Percentiles rank a stretch among this genome's conserved stretches.
These are phyloP conservation scores for Fusarium nurragi DNA, from an alignment of 2,329 filamentous ascomycete species.

Conservation along the genomic window DNA sequence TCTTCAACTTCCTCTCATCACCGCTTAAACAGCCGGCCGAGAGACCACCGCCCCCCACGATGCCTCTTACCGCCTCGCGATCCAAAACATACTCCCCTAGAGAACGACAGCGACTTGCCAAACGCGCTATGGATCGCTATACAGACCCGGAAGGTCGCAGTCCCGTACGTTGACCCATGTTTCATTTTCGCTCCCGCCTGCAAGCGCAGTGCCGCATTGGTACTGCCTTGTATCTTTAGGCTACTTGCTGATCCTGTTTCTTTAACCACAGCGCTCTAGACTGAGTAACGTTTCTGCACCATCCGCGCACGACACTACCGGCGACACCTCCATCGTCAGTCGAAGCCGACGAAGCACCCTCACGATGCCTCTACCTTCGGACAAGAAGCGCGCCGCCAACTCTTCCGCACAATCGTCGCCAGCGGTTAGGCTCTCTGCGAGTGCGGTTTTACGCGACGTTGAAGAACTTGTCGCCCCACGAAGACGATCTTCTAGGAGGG, in stretches of 20 bases:
- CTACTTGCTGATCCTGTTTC: not conserved
- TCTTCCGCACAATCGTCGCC: constrained; percentile 1
- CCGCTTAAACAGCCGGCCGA: constrained; percentile 34
- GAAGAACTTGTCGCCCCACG: not conserved
- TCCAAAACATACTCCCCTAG: constrained; percentile 26
- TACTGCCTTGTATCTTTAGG: not conserved
- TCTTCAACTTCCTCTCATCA: constrained; percentile 34
- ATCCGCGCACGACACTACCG: constrained; percentile 10
- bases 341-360: constrained; percentile 6
- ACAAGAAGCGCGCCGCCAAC: not conserved
- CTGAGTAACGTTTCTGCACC: constrained; percentile 25
- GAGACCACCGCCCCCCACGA: constrained; percentile 10
- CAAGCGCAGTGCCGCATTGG: not conserved
- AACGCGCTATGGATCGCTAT: constrained; percentile 18
- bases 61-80: constrained; percentile 23
- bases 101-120: constrained; percentile 21
- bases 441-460: not conserved
- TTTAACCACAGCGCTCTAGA: constrained; percentile 17
- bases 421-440: not conserved
- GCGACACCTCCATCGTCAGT: constrained; percentile 7
- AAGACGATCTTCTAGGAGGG: constrained; percentile 4
- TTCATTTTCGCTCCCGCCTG: not conserved
- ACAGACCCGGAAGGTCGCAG: constrained; percentile 21
- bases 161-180: constrained; percentile 18
- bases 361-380: constrained; percentile 11